Conservation (phyloP, 768 basidiomycete genomes). For the Lanmaoa rubissima region DNA sequence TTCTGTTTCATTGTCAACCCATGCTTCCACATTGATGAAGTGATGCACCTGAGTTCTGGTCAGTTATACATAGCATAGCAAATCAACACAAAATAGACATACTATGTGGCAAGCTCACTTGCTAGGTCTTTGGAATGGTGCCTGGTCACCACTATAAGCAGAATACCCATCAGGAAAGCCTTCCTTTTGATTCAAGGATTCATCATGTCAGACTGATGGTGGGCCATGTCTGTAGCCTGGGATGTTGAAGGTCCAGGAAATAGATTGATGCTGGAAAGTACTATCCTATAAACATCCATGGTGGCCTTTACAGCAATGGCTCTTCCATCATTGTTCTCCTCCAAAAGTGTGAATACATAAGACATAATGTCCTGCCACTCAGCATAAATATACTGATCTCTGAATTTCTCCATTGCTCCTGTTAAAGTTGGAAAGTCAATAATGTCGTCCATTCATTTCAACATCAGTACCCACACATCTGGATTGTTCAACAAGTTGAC, state of each 20-base stretch:
- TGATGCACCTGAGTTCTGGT: not conserved
- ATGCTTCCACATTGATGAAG: not conserved
- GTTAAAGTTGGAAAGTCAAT: not conserved
- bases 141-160: not conserved
- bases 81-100: not conserved
- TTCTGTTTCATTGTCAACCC: not conserved
- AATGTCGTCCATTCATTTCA: not conserved
- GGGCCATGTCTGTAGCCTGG: too few species aligned
- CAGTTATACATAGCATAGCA: not conserved
- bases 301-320: not conserved
- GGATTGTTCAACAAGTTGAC: not conserved
- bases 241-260: not conserved
- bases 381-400: not conserved
- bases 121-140: not conserved
- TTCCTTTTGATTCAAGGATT: too few species aligned
- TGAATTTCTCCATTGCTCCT: not conserved
- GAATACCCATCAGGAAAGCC: too few species aligned
- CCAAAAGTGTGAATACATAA: not conserved
- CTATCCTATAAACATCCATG: not conserved
- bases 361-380: not conserved
- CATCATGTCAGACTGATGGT: too few species aligned
- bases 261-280: not conserved
- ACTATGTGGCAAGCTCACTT: not conserved
- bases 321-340: not conserved
- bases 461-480: not conserved